Base-by-base conservation (phyloP, 495 filamentous ascomycete genomes). In the Wilcoxina mikolae region DNA sequence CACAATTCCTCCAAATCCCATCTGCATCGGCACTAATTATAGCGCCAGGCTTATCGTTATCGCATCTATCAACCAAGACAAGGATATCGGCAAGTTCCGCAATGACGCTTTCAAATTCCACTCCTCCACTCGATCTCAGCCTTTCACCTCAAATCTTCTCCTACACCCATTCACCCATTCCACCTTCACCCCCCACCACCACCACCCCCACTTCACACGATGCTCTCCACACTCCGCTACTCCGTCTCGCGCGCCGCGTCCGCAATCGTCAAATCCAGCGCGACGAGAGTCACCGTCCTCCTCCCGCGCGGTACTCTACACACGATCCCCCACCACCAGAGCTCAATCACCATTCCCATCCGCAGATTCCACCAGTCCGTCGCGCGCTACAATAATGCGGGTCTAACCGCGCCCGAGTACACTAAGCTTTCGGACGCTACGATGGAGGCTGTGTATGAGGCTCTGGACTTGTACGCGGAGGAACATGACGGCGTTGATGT, bases 401-500 rank as follows among this genome's bases (percentile, higher is more conserved):
- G n/a, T n/a, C n/a, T n/a, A n/a, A n/a, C n/a, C n/a, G n/a, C n/a
- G n/a, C n/a, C n/a, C 15, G 35, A 39, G 35, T 39, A 39, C 20
- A 18, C 35, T 39, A 12, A 39, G 35, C 15, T 39, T 39, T 39
- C 35, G 35, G 35, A 46, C 15, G 43, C 15, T 46, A 46, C 43
- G 2, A 18, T 46, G 17, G 43, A 17, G 12, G n/a, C 43, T 15
- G n/a, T 46, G 3, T 46, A 12, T 15, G 43, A 46, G 15, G 43
- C 43, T 2, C 23, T 18, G 12, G 43, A 46, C 12, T 18, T 25
- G 3, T 18, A 46, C 12, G 43, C 43, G 15, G 43, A 46, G 43
- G 43, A 46, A 7, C 15, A 25, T 3, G 15, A 15, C 15, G 15
- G 11, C 12, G 43, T 46, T 11, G 84, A 91, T 61, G 72, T 84